These are phyloP conservation scores for Teunomyces stri DNA, from an alignment of 805 yeast genomes.

Conservation along the genomic window DNA sequence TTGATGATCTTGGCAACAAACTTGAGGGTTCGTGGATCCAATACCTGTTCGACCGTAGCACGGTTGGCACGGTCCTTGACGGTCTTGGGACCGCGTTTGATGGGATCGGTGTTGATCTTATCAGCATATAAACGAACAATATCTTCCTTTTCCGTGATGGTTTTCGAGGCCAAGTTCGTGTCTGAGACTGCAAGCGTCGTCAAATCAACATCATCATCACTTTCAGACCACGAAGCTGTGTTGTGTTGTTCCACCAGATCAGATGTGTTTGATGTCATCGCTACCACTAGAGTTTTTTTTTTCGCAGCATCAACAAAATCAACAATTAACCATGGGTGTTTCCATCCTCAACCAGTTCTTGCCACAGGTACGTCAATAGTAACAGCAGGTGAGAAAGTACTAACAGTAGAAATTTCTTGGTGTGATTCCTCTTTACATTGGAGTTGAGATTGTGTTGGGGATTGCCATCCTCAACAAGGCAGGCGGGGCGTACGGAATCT, in stretches of 20 bases:
- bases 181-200: neutral
- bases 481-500: slow-evolving; percentile 82
- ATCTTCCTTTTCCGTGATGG: slow-evolving; percentile 38
- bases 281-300: neutral
- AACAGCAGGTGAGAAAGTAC: neutral
- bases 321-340: neutral
- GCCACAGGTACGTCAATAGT: slow-evolving; percentile 9
- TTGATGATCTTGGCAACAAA: slow-evolving; percentile 79
- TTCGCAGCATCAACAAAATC: neutral
- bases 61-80: slow-evolving; percentile 85
- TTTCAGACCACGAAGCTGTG: neutral
- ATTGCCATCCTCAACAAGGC: slow-evolving; percentile 82
- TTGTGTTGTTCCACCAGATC: too few relatives aligned
- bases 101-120: slow-evolving; percentile 62
- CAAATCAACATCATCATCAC: neutral
- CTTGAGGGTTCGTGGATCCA: slow-evolving; percentile 89
- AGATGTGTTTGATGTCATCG: too few relatives aligned
- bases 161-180: slow-evolving; percentile 12
- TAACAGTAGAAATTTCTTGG: slow-evolving; percentile 1
- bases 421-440: slow-evolving; percentile 73
- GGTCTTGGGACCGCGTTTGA: slow-evolving; percentile 55
- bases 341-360: slow-evolving; percentile 6
- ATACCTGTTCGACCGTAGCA: slow-evolving; percentile 95
- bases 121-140: slow-evolving; percentile 63
- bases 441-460: slow-evolving; percentile 79